Base-by-base conservation (phyloP, 1,284 basidiomycete genomes). In the Clitocybe nebularis region DNA sequence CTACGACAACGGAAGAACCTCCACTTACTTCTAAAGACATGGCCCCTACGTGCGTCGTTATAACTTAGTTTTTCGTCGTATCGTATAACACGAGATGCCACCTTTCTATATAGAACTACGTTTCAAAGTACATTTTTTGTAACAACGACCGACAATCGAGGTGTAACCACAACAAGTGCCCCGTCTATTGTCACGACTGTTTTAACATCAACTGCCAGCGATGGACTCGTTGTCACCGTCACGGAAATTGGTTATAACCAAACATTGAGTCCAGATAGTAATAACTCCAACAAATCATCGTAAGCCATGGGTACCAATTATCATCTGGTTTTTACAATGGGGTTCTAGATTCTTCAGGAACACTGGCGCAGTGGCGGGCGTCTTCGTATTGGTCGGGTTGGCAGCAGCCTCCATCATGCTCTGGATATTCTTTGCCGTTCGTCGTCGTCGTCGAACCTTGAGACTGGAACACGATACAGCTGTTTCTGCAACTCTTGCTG, bases 331-430 rank as follows among this genome's bases (percentile, higher is more conserved):
- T 24, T 16, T 10, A 24, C 20, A 5, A 8, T 7, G n/a, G n/a
- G n/a, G n/a, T n/a, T n/a, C n/a, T 52, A 87, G 84, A 44, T 89
- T 89, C 61, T 88, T 89, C 62, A 55, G 62, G 20, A 81, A 87
- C 55, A 83, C 79, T 25, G 84, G 84, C 16, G 86, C 85, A 9
- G 86, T 89, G 3, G 79, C 79, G 4, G 87, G 79, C 34, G 84
- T 88, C 16, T 89, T 89, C 54, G 72, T 85, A 26, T 75, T 89
- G 22, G 83, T 87, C 8, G 87, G 84, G 25, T 71, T 89, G 17
- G 79, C 84, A 8, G 74, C 71, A 4, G 79, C 81, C 1, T 77
- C 84, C 7, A 83, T 89, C 44, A 57, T 80, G 25, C 67, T 88
- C 24, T 87, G 80, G 70, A 64, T 85, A 42, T 61, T 86, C 52